These are phyloP conservation scores for Cylindrodendrum hubeiense DNA, from an alignment of 2,329 filamentous ascomycete species.

Conservation along the genomic window DNA sequence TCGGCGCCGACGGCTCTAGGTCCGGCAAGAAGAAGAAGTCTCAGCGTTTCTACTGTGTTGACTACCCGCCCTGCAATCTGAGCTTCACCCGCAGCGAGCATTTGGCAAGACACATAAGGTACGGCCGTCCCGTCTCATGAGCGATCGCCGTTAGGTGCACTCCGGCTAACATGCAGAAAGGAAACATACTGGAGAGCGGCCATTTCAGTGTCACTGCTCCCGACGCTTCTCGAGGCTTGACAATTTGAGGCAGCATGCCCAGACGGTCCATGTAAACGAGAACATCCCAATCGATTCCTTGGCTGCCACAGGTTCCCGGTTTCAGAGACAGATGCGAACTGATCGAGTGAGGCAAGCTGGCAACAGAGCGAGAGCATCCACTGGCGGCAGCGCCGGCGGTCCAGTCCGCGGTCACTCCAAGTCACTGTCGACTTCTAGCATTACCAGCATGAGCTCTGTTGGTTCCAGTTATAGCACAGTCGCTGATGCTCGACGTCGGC, in stretches of 20 bases:
- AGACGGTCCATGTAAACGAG: conserved; percentile 97
- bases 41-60: conserved; percentile 95
- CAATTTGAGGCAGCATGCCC: conserved; percentile 95
- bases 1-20: conserved; percentile 73
- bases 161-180: conserved; percentile 48
- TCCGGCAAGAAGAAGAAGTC: conserved; percentile 96
- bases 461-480: conserved; percentile 75
- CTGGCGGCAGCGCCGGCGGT: conserved; percentile 77
- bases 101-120: conserved; percentile 93
- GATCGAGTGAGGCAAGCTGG: conserved; percentile 83
- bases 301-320: conserved; percentile 90
- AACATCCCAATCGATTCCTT: conserved; percentile 95
- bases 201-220: conserved; percentile 96
- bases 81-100: conserved; percentile 98
- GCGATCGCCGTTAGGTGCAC: background rate
- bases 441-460: conserved; percentile 78
- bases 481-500: conserved; percentile 77
- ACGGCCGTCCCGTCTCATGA: conserved; percentile 37
- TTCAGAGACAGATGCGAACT: conserved; percentile 91
- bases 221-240: conserved; percentile 93
- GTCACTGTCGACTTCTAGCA: conserved; percentile 86
- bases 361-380: conserved; percentile 80
- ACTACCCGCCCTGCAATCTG: conserved; percentile 92
- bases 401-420: conserved; percentile 87
- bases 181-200: conserved; percentile 97